Evolutionary conservation across 2,329 filamentous ascomycete species (phyloP), one percentile per base, ranked within the genome.

Genomic region (Penicillium sumatraense): DNA sequence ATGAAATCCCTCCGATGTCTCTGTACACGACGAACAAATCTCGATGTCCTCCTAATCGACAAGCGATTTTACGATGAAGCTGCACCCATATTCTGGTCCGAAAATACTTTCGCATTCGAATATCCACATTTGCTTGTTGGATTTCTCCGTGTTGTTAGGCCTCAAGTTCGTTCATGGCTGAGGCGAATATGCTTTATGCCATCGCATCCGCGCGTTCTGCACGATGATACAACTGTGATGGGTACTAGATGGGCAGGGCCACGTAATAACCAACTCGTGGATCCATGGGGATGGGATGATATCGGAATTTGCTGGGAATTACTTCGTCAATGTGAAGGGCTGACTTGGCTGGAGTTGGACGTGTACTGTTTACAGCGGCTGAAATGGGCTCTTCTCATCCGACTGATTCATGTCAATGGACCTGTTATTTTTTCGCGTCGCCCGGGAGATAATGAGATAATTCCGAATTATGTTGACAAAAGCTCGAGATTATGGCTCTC

Each of bases 161-260:
- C 52, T 1, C 61, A 72, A 24, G 49, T 57, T 9, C 48, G 65
- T 51, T 51, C 68, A 57, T 56, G 56, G 56, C 21, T 60, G 16
- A 38, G 45, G 33, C 33, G 41, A 11, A 53, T 60, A 11, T 53
- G 52, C n/a, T 51, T 60, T 18, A 52, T 60, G 49, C 54, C 54
- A n/a, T 14, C 45, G 5, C 42, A 52, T 53, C n/a, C 29, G 3
- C 21, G 14, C 10, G 14, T 38, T 33, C 20, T 33, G 14, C 7
- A 48, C 6, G 21, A 52, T 24, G 41, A 44, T 29, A 44, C 41
- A 3, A 44, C 41, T 16, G 10, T 44, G 11, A 2, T 7, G 6
- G 9, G 14, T 8, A 24, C 29, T 2, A 13, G 8, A 11, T 50
- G 31, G 33, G n/a, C n/a, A 27, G 14, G 14, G 11, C 16, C 5